Evolutionary conservation across 2,329 filamentous ascomycete genomes (phyloP), one percentile per base, ranked within the genome.

Genomic region (Dichotomopilus funicola): DNA sequence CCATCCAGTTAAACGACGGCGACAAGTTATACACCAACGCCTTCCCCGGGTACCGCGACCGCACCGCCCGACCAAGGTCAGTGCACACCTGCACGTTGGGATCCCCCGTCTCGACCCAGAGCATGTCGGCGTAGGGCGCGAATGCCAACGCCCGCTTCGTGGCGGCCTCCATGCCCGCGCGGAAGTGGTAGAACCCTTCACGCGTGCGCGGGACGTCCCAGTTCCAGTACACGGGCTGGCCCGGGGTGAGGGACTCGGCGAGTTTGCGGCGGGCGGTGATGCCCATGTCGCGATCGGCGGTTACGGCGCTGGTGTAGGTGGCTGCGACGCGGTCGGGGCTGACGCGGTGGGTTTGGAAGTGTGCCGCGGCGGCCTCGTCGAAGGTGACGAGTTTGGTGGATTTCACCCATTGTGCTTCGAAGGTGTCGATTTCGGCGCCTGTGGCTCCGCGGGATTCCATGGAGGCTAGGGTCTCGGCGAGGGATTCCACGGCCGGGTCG

Each of bases 1-100:
- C 85, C 83, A 95, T 94, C 94, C 94, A 99, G 78, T 99, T 97
- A 80, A 99, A 99, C 7, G 89, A 95, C 1, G 94, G 94, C 4
- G 87, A 91, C 1, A 99, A 81, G 74, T 99, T 99, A 76, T 99
- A 99, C 0, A 97, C 92, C 31, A 99, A 81, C 38, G 89, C 88
- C 80, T 97, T 97, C 58, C 82, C 84, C 0, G 91, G 89, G 65
- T 82, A 77, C 3, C 73, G 76, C 0, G 75, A 72, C 53, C 88
- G 83, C 58, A 99, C 94, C 46, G 90, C 82, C 9, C 81, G 79
- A 10, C 88, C 89, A 51, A 99, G 90, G 50, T 79, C 77, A 13
- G 3, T 80, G 76, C 0, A 89, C 37, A 95, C 88, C 50, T 82
- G 72, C 9, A 97, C 89, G 62, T 84, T 86, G 27, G 94, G 92